Evolutionary conservation across 1,284 basidiomycete species (phyloP).

Genomic region (Coniophora puteana): DNA sequence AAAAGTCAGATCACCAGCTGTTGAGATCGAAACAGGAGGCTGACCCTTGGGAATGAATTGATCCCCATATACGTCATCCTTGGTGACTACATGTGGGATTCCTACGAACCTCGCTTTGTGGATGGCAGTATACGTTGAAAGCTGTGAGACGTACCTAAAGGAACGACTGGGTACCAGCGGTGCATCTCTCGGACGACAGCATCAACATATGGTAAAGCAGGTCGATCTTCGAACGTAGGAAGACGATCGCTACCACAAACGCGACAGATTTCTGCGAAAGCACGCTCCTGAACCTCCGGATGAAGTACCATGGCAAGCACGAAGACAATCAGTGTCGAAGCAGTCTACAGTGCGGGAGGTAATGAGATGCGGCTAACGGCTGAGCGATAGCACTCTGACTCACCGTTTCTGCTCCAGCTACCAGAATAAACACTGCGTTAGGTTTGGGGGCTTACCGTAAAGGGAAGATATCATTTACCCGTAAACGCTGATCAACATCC

Average conservation of each 20-base stretch:
- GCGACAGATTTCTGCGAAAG: conserved; percentile 12
- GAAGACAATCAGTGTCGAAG: too few species aligned
- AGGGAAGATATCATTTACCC: too few species aligned
- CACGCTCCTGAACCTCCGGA: conserved; percentile 13
- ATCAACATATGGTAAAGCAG: conserved; percentile 12
- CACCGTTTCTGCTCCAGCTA: too few species aligned
- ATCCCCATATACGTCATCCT: conserved; percentile 10
- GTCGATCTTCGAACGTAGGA: conserved; percentile 14
- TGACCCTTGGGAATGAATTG: conserved; percentile 12
- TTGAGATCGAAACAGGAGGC: conserved; percentile 4
- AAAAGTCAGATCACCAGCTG: background rate
- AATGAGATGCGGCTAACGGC: too few species aligned
- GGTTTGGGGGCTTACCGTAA: too few species aligned
- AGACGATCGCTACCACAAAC: conserved; percentile 12
- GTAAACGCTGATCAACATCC: too few species aligned
- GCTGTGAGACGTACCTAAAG: background rate
- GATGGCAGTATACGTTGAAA: background rate
- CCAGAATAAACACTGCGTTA: too few species aligned
- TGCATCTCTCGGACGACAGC: conserved; percentile 10
- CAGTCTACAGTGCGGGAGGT: too few species aligned
- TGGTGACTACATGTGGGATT: conserved; percentile 6
- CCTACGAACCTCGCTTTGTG: conserved; percentile 2
- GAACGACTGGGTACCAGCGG: conserved; percentile 3
- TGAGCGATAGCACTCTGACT: too few species aligned
- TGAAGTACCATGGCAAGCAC: conserved; percentile 16